Base-by-base conservation (phyloP, 257 asterid species). In the Gentiana macrophylla region DNA sequence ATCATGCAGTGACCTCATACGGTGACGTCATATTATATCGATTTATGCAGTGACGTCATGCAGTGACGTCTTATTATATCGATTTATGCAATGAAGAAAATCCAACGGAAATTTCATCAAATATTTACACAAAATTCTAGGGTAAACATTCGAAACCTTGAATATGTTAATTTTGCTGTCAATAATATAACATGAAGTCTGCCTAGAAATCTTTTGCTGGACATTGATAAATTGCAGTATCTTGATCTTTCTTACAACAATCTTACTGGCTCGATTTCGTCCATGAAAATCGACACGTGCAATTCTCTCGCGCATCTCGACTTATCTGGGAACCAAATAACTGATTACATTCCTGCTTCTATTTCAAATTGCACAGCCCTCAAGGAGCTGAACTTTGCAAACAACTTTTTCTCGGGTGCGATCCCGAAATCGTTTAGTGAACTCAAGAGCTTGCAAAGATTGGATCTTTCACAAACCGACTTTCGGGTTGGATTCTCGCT, bases 391-490 rank as follows among this genome's bases (percentile, higher is more conserved):
- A 56, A 64, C 49, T 12, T 80, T 59, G 79, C 86, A 6, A 76
- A 64, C 47, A 91, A 91, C 73, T 78, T 38, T 0, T 66, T 91
- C 32, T 60, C 79, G 1, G 98, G 98, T 4, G 80, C 76, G 60
- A 80, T 91, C 57, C 89, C 98, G 0, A 1, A 55, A 1, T 63
- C 80, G 2, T 84, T 80, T 58, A 95, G 96, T 8, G 53, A 65
- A 3, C 75, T 91, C 10, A 84, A 72, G 49, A 75, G 63, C 63
- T 52, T 86, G 50, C 95, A 84, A 55, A 72, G 73, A 15, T 56
- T 91, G 44, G 98, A 91, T 83, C 80, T 91, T 60, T 91, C 98
- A 1, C 79, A 76, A 91, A 91, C 58, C 94, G 68, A 57, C 70
- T 91, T 52, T 70, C 86, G 0, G 95, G 95, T n/a, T 86, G 92